Base-by-base conservation (phyloP, 345 rosid genomes). In the Dimocarpus longan region DNA sequence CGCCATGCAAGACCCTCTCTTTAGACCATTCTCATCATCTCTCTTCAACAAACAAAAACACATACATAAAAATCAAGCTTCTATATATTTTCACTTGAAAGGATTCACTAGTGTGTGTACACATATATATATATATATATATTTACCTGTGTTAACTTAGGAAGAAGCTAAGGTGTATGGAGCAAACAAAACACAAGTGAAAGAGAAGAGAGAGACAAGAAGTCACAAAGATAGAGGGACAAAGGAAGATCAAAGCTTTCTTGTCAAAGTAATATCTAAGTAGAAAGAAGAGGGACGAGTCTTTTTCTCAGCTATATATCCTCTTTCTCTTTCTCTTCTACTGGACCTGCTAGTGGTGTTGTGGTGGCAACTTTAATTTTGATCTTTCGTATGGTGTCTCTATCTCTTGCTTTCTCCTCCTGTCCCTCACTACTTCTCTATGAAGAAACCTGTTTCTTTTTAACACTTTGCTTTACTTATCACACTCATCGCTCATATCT, bases 391-490 rank as follows among this genome's bases (percentile, higher is more conserved):
- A 26, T 87, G 85, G 40, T 75, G 85, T 85, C 90, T 79, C 89
- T 85, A 80, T 88, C 85, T 82, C 56, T 75, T 76, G 60, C 82
- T 78, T 74, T 86, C 40, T 73, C 59, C 12, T 46, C 52, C 37
- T 32, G 37, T 71, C 75, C 75, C 71, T 59, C 80, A 80, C 87
- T 90, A 79, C 97, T 93, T 91, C 83, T 80, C 80, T 85, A 77
- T 68, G 91, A 92, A 92, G 99, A 88, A 93, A 88, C 86, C 92
- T 83, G 81, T 79, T 80, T 77, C 78, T 75, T 19, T 21, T 5
- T 54, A 13, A 42, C 43, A 24, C 63, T 71, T 77, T 32, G 73
- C 77, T 84, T 80, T 78, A 68, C 42, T 48, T 71, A 48, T 67
- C 56, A 22, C 37, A 32, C 37, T 32, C 37, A 32, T 32, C 37